These are phyloP conservation scores for Candida tetrigidarum DNA, from an alignment of 1,139 yeast species.

Conservation along the genomic window DNA sequence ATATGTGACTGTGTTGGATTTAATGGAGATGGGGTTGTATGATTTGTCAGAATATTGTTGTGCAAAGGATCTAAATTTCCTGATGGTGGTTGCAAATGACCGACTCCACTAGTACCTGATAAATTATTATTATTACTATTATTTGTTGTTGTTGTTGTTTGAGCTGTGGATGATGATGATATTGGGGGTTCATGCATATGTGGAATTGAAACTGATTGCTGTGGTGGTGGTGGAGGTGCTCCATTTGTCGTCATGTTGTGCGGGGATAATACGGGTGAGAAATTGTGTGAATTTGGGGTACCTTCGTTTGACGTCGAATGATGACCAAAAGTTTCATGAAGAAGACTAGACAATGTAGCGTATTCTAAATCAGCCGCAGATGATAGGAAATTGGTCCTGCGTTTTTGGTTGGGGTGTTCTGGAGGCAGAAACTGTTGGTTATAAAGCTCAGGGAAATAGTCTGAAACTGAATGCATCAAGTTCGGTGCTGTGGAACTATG, in stretches of 20 bases:
- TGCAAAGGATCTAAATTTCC: background rate
- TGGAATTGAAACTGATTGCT: no score
- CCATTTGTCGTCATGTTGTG: slow-evolving; percentile 21
- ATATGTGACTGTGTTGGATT: slow-evolving; percentile 10
- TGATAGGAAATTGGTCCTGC: slow-evolving; percentile 58
- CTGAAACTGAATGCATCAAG: slow-evolving; percentile 12
- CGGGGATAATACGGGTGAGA: slow-evolving; percentile 47
- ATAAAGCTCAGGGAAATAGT: slow-evolving; percentile 11
- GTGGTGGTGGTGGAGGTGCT: background rate
- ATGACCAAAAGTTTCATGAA: slow-evolving; percentile 53
- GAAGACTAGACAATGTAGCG: slow-evolving; percentile 73
- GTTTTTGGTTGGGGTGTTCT: slow-evolving; percentile 11
- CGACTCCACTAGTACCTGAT: background rate
- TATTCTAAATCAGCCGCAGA: slow-evolving; percentile 83
- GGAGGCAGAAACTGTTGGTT: slow-evolving; percentile 11
- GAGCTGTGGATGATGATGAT: background rate
- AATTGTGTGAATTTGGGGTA: slow-evolving; percentile 40
- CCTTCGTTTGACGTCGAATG: slow-evolving; percentile 44
- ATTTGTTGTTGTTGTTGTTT: background rate
- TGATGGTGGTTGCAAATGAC: background rate
- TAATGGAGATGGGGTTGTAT: slow-evolving; percentile 17
- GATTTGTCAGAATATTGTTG: background rate
- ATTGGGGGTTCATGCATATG: no score
- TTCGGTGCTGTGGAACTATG: slow-evolving; percentile 19
- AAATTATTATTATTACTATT: background rate